Percentiles rank a stretch among this genome's conserved stretches.
Evolutionary conservation across 179 eudicot species (phyloP).

Genomic region (Vitellaria paradoxa): DNA sequence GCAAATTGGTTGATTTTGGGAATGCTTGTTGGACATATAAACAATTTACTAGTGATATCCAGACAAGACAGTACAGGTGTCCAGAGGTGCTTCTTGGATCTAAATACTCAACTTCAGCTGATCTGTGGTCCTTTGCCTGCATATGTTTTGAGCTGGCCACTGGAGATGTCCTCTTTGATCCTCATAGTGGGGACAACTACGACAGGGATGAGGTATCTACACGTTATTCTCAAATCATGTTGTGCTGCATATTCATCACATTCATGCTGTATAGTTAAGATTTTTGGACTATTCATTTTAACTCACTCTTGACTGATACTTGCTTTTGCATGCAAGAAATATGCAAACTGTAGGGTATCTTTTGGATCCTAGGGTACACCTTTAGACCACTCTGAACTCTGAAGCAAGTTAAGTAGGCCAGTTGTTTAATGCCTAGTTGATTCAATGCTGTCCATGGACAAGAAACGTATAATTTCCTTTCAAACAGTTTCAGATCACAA

Average conservation of each 20-base stretch:
- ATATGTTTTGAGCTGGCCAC: constrained; percentile 92
- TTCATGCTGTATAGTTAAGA: background rate
- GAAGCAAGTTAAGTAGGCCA: background rate
- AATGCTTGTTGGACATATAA: constrained; percentile 95
- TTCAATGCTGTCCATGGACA: background rate
- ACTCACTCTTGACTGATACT: background rate
- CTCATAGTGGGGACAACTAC: constrained; percentile 79
- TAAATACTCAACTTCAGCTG: constrained; percentile 80
- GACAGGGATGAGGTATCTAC: constrained; percentile 80
- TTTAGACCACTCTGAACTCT: background rate
- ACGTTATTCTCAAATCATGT: background rate
- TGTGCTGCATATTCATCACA: background rate
- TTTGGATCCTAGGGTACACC: background rate
- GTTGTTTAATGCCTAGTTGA: background rate
- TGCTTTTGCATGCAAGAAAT: background rate
- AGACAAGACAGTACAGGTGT: constrained; percentile 86
- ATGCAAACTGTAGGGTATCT: background rate
- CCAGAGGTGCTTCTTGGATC: constrained; percentile 89
- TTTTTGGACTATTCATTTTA: background rate
- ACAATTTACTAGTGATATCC: constrained; percentile 80
- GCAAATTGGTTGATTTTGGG: constrained; percentile 90
- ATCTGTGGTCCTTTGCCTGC: constrained; percentile 93
- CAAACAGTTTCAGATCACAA: background rate
- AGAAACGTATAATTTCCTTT: background rate
- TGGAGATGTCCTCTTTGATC: constrained; percentile 90